Conservation (phyloP, 129 eudicot species). For the Chrysanthemum lavandulifolium region DNA sequence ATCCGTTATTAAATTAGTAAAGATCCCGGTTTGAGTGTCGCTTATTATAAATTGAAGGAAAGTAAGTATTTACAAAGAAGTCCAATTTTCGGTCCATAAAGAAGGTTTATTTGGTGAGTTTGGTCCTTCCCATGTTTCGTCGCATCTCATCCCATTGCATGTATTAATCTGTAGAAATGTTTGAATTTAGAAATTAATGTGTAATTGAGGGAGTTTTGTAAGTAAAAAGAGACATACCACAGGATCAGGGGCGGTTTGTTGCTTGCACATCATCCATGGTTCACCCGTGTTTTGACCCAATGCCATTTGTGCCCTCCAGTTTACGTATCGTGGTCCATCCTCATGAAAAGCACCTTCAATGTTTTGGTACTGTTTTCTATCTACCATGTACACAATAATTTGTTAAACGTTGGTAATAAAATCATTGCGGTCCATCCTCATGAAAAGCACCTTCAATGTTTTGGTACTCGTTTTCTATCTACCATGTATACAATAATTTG, state of each 20-base stretch:
- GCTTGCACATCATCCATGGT: slow-evolving; percentile 99
- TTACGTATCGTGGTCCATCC: slow-evolving; percentile 58
- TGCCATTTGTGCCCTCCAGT: slow-evolving; percentile 87
- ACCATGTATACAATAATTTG: not conserved
- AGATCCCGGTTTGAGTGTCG: not conserved
- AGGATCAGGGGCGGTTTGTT: slow-evolving; percentile 91
- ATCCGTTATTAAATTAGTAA: not conserved
- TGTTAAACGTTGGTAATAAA: not conserved
- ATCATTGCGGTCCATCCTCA: slow-evolving; percentile 34
- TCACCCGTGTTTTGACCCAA: slow-evolving; percentile 70
- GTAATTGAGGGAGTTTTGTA: not conserved
- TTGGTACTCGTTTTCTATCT: slow-evolving; percentile 93
- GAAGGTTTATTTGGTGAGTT: slow-evolving; percentile 83
- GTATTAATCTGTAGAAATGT: slow-evolving; percentile 69
- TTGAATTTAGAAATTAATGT: not conserved
- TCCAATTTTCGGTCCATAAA: slow-evolving; percentile 94
- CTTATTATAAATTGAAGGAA: not conserved
- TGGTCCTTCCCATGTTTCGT: slow-evolving; percentile 80
- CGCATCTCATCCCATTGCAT: slow-evolving; percentile 88
- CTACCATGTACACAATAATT: slow-evolving; percentile 26
- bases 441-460: slow-evolving; percentile 53
- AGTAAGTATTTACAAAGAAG: slow-evolving; percentile 53
- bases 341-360: slow-evolving; percentile 50
- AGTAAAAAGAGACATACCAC: slow-evolving; percentile 45
- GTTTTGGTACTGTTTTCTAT: slow-evolving; percentile 82